Evolutionary conservation across 129 eudicot species (phyloP), one percentile per base, ranked within the genome.

Genomic region (Tanacetum coccineum): DNA sequence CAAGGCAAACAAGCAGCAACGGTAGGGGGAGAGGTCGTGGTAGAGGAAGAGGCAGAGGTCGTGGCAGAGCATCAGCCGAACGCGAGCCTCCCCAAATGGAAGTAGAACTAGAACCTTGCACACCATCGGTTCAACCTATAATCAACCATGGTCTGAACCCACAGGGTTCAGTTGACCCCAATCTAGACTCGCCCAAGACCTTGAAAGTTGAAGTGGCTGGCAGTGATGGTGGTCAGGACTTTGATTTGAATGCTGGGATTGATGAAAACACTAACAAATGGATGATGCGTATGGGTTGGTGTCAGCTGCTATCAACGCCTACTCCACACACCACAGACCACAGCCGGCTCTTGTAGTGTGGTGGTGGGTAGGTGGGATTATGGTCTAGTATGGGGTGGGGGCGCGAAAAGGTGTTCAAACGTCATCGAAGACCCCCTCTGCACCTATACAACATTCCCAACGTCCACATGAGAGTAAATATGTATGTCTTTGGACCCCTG

Each of bases 11-110:
- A 60, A 74, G 85, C 74, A 79, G 87, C 84, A 80, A 80, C 42
- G 86, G 90, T 62, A 83, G 93, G 72, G 97, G 96, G 58, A 85
- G 96, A 71, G 96, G 97, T 0, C 71, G 96, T 66, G 96, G 96
- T 62, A 79, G 96, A 60, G 91, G 95, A 48, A 83, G 98, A 65
- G 96, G 98, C 12, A 70, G 95, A 48, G 95, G 95, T 14, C 83
- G 96, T 8, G 88, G 90, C 30, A 75, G 83, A 67, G 66, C 79
- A 22, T 22, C 25, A 22, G 25, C 25, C 25, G 25, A 22, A 22
- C 25, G 25, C 25, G 25, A 22, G 25, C 25, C 25, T 22, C 25
- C 25, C 25, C 25, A 22, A 22, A 22, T 22, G 2, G 25, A 22
- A 22, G 25, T 22, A 22, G 25, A 22, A 22, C 25, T 22, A 22